phyloP scores from a whole-genome alignment of 495 filamentous ascomycete species.

The Penicillium atrosanguineum region DNA sequence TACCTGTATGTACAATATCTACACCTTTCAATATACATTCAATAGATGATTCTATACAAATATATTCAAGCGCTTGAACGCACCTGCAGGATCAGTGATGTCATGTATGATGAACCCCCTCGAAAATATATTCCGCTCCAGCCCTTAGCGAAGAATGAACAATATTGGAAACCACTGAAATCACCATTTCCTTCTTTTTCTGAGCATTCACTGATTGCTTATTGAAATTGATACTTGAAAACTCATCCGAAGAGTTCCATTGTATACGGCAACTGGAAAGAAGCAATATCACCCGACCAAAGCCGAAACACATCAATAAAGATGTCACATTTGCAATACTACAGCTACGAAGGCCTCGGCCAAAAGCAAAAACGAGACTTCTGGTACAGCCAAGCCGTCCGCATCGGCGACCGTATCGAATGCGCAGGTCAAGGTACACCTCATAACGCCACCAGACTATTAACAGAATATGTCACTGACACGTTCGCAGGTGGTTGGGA shows the following conservation, averaged over 20 bases:
- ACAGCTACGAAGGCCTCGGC: slow-evolving; percentile 42
- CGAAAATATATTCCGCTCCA: too few relatives aligned
- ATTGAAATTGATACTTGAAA: background rate
- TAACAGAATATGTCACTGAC: background rate
- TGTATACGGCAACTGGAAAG: background rate
- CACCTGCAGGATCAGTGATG: too few relatives aligned
- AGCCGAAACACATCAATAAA: background rate
- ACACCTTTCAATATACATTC: too few relatives aligned
- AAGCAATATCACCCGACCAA: background rate
- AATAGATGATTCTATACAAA: too few relatives aligned
- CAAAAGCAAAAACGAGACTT: slow-evolving; percentile 31
- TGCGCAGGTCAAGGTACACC: slow-evolving; percentile 51
- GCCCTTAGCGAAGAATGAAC: too few relatives aligned
- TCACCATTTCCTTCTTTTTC: too few relatives aligned
- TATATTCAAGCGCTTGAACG: too few relatives aligned
- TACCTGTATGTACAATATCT: too few relatives aligned
- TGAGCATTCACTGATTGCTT: background rate
- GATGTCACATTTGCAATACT: slow-evolving; percentile 47
- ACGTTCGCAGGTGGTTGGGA: slow-evolving; percentile 49
- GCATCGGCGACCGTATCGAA: slow-evolving; percentile 52
- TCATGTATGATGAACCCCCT: too few relatives aligned
- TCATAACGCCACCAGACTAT: background rate
- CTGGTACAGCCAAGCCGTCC: slow-evolving; percentile 53
- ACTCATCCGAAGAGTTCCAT: background rate
- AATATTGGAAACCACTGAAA: too few relatives aligned